These are phyloP conservation scores for Colletotrichum ledebouriae DNA, from an alignment of 2,329 filamentous ascomycete genomes.

Conservation along the genomic window DNA sequence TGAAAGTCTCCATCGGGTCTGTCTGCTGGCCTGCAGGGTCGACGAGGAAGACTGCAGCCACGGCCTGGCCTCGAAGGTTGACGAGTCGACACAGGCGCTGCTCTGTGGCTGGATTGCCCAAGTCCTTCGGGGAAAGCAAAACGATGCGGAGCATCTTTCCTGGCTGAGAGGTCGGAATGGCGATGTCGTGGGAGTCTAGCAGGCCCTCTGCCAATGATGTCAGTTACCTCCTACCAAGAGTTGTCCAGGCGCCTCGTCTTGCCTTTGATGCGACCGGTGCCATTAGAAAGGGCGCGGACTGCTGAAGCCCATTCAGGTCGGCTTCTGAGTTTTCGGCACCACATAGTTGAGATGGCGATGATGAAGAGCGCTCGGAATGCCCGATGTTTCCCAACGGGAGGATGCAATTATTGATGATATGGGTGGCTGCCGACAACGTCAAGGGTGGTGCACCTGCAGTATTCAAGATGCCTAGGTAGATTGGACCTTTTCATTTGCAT, in stretches of 20 bases:
- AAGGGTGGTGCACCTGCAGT: not conserved
- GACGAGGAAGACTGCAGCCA: slow-evolving; percentile 62
- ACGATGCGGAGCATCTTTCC: slow-evolving; percentile 52
- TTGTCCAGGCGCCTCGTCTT: slow-evolving; percentile 29
- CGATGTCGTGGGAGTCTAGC: slow-evolving; percentile 61
- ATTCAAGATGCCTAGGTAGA: not conserved
- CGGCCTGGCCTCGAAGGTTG: slow-evolving; percentile 54
- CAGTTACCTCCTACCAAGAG: slow-evolving; percentile 6
- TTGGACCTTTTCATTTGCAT: slow-evolving; percentile 8
- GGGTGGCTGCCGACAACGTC: too few species aligned
- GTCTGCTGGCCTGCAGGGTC: slow-evolving; percentile 44
- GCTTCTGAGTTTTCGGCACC: slow-evolving; percentile 56
- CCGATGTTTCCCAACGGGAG: not conserved
- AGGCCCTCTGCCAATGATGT: slow-evolving; percentile 52
- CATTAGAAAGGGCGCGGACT: slow-evolving; percentile 47
- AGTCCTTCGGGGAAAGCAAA: slow-evolving; percentile 56
- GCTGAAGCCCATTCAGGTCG: slow-evolving; percentile 53
- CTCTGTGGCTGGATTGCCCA: slow-evolving; percentile 48
- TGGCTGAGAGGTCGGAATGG: slow-evolving; percentile 51
- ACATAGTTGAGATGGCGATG: slow-evolving; percentile 46
- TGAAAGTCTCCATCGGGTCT: slow-evolving; percentile 51
- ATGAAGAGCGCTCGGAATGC: too few species aligned
- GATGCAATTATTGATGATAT: not conserved
- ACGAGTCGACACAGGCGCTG: slow-evolving; percentile 57
- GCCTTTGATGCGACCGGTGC: slow-evolving; percentile 47